Evolutionary conservation across 805 yeast genomes (phyloP).

Genomic region (Clavispora carvajalis): DNA sequence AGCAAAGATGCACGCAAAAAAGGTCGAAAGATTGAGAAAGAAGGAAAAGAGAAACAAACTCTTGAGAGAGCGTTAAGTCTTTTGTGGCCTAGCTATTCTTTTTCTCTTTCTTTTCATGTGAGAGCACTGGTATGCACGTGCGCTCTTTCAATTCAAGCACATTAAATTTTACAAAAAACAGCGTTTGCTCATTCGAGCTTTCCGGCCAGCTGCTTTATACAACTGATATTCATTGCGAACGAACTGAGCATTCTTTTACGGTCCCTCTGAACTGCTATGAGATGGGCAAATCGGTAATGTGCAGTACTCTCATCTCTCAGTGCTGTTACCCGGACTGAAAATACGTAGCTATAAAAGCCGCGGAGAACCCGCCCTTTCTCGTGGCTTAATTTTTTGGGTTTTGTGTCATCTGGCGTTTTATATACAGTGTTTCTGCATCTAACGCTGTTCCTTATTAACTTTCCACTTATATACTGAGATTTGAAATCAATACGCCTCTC

Average conservation of each 20-base stretch:
- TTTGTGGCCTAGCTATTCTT: neutral
- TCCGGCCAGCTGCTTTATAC: no score
- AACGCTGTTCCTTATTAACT: neutral
- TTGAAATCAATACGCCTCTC: neutral
- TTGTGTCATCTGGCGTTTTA: conserved; percentile 14
- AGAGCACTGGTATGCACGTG: neutral
- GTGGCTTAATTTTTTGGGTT: conserved; percentile 3
- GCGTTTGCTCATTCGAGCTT: no score
- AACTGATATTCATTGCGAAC: no score
- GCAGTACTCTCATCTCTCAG: neutral
- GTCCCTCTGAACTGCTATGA: neutral
- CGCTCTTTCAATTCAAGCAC: neutral
- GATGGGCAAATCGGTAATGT: neutral
- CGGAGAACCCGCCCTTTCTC: neutral
- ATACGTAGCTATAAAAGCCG: conserved; percentile 2
- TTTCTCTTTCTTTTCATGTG: neutral
- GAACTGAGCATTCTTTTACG: neutral
- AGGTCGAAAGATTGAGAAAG: conserved; percentile 82
- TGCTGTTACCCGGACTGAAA: conserved; percentile 3
- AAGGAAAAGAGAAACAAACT: conserved; percentile 93
- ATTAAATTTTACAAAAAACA: neutral
- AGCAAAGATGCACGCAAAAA: conserved; percentile 84
- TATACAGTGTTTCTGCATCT: conserved; percentile 9
- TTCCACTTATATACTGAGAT: conserved; percentile 1
- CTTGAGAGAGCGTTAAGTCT: conserved; percentile 71